These are phyloP conservation scores for Penicillium sp. DNA, from an alignment of 2,329 filamentous ascomycete species.

Conservation along the genomic window DNA sequence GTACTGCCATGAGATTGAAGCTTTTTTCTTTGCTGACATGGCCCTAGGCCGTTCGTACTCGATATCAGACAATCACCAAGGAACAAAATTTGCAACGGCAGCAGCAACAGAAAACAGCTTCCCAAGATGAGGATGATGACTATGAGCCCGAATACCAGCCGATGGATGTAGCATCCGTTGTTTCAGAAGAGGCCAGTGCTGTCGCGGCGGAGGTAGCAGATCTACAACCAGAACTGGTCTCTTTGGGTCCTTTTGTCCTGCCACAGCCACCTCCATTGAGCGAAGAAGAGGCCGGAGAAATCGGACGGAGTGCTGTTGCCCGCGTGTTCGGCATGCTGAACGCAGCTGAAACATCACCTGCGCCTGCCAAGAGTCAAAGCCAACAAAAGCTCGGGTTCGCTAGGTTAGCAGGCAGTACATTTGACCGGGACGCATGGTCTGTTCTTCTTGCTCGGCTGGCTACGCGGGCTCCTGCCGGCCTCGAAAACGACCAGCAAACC, in stretches of 20 bases:
- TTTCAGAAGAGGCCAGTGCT: constrained; percentile 51
- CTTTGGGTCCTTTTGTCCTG: constrained; percentile 68
- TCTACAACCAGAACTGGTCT: constrained; percentile 50
- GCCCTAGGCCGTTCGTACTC: constrained; percentile 32
- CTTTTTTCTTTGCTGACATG: constrained; percentile 10
- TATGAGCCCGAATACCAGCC: constrained; percentile 82
- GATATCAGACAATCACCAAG: constrained; percentile 32
- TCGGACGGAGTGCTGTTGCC: constrained; percentile 64
- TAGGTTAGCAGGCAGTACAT: constrained; percentile 71
- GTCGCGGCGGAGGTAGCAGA: constrained; percentile 68
- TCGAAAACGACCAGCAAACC: constrained; percentile 45
- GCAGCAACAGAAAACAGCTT: constrained; percentile 23
- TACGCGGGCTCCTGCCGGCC: constrained; percentile 63
- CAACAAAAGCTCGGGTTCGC: constrained; percentile 64
- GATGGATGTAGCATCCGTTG: constrained; percentile 45
- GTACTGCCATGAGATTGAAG: constrained; percentile 10
- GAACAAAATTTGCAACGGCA: constrained; percentile 29
- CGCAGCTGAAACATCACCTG: constrained; percentile 58
- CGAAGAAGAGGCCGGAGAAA: constrained; percentile 60
- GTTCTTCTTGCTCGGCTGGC: constrained; percentile 78
- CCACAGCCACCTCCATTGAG: constrained; percentile 67
- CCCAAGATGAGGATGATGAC: constrained; percentile 69
- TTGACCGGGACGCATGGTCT: constrained; percentile 82
- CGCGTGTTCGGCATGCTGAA: constrained; percentile 72
- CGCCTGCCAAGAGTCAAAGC: constrained; percentile 42